Base-by-base conservation (phyloP, 495 filamentous ascomycete genomes). In the Neurospora sp. region DNA sequence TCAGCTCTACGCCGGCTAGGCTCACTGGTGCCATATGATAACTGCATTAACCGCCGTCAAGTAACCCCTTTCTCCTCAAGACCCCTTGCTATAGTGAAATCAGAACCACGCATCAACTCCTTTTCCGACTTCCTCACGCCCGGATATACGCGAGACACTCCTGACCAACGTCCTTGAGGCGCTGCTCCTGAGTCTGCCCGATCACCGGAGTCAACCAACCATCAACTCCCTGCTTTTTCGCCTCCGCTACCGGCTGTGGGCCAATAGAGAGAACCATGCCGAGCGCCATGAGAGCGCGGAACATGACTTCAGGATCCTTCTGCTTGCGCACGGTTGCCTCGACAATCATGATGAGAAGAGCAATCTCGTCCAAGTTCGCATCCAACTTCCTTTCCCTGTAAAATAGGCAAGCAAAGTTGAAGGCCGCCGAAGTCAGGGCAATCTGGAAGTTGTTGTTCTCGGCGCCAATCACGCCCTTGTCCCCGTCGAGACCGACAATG, bases 361-460 rank as follows among this genome's bases (percentile, higher is more conserved):
- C 74, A 35, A 81, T 44, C 4, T 40, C 61, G 38, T 53, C 69
- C 70, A 71, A 22, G 12, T 22, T 20, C 9, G 68, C 73, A 27
- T 37, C 71, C 53, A 68, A 61, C 18, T 69, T 70, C 0, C 74
- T 72, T 48, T 81, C 70, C 37, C 77, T 83, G 44, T 81, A 84
- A 0, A 80, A 81, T 40, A 90, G 86, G 27, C 92, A 91, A 4
- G 92, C 88, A 82, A 91, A 94, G 82, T 99, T 98, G 78, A 98
- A 91, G 75, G 91, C 91, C 0, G 93, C 84, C 9, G 96, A 96
- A 12, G 92, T 89, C 27, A 94, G 80, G 0, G 96, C 96, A 71
- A 97, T 90, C 68, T 90, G 87, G 9, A 96, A 82, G 76, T 96
- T 97, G 44, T 90, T 89, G 75, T 96, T 96, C n/a, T 84, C 84